Base-by-base conservation (phyloP, 2,329 filamentous ascomycete species). In the Camillea tinctor region DNA sequence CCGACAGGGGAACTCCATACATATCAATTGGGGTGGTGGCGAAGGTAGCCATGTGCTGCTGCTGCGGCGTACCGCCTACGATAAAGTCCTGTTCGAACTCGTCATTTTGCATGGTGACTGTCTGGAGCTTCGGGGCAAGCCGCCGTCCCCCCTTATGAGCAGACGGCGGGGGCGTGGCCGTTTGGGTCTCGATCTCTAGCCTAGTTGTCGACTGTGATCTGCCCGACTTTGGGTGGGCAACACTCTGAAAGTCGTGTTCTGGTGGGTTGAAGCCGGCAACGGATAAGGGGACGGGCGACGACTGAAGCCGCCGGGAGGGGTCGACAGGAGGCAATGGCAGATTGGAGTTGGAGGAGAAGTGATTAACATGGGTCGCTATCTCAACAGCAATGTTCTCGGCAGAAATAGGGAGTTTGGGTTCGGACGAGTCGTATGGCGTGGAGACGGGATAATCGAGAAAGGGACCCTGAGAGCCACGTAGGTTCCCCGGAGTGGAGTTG, bases 1-100 rank as follows among this genome's bases (percentile, higher is more conserved):
- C 84, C n/a, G 85, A 84, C 72, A 88, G 77, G 24, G 85, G 83
- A 68, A 85, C 87, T 23, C 77, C 78, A 69, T 87, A 88, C 72
- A 88, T 77, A 65, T 88, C 85, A 57, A 77, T 77, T 13, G 81
- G 75, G 21, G 77, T 75, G 19, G 76, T 75, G 65, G 82, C 77
- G 64, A 81, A 80, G 11, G 72, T 72, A 24, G 77, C 71, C 73
- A 85, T 76, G 50, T 81, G 80, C 52, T 74, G 80, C 65, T 83
- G 80, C 59, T 79, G 80, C 49, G 82, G 75, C n/a, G 79, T 76
- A 57, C 76, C 75, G 23, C 76, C 76, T 69, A 79, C 72, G 61
- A 44, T 11, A n/a, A 84, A 83, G 68, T 84, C 82, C 66, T 81
- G 80, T 68, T 77, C 79, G 71, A 79, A 85, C 65, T 76, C 76